These are phyloP conservation scores for Calonectria multiphialidica DNA, from an alignment of 2,329 filamentous ascomycete genomes.

Conservation along the genomic window DNA sequence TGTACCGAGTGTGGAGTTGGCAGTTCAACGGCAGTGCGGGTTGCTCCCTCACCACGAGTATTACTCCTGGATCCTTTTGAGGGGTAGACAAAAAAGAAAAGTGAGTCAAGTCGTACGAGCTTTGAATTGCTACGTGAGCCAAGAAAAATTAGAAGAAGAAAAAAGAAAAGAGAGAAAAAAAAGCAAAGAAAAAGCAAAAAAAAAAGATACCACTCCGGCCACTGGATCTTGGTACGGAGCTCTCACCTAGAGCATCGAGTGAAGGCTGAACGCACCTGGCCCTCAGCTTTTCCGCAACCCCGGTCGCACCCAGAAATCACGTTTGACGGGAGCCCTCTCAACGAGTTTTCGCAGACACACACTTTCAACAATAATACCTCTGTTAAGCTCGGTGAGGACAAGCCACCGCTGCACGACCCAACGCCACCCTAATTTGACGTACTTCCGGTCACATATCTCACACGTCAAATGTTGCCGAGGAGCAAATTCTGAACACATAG, in stretches of 20 bases:
- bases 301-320: background rate
- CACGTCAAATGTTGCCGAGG: constrained; percentile 9
- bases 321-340: background rate
- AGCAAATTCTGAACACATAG: background rate
- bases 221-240: constrained; percentile 4
- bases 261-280: constrained; percentile 4
- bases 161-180: background rate
- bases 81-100: constrained; percentile 13
- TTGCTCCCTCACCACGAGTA: background rate
- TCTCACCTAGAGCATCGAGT: constrained; percentile 12
- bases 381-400: constrained; percentile 13
- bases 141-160: background rate
- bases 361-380: constrained; percentile 5
- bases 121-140: background rate
- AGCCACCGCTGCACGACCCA: constrained; percentile 17
- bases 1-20: constrained; percentile 6
- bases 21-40: constrained; percentile 8
- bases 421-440: constrained; percentile 18
- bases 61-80: constrained; percentile 1
- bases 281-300: constrained; percentile 7
- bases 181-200: background rate
- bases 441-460: constrained; percentile 17
- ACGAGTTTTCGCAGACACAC: background rate
- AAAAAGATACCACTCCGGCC: background rate
- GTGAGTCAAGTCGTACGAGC: constrained; percentile 17